Base-by-base conservation (phyloP, 192 early-diverging fungal genomes). In the Gigaspora rosea region DNA sequence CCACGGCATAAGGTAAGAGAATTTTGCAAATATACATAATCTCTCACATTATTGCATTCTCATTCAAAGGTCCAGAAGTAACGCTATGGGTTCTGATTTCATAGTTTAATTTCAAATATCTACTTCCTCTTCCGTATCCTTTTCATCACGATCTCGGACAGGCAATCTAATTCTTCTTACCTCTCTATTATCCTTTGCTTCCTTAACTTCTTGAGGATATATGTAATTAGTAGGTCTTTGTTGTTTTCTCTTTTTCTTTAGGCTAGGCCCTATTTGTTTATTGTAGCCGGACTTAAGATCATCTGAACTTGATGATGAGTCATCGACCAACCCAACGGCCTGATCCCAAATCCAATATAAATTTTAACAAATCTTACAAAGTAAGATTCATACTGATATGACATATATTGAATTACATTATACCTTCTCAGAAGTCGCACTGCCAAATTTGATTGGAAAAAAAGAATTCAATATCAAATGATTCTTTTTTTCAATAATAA, bases 361-460 rank as follows among this genome's bases (percentile, higher is more conserved):
- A 66, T 41, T 20, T 41, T 62, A 32, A 62, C 2, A 32, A 22
- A 22, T 62, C 11, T 62, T 22, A 62, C 6, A 66, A 13, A 66
- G 7, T 2, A 66, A 16, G 27, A 2, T n/a, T 36, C 10, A n/a
- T 46, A 66, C 18, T 5, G 11, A 41, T 11, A 47, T 15, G 5
- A 35, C 18, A 47, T 8, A 16, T 15, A 46, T 41, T 18, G 36
- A 47, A 9, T n/a, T n/a, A n/a, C 6, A 65, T 5, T 64, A 15
- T 69, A 69, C 67, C 67, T 51, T 69, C 49, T 69, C 67, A 15
- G 46, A 69, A 5, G 67, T 69, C 13, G 48, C 67, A 51, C 67
- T 66, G 46, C 10, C 33, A 63, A 15, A 10, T 47, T 41, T n/a
- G 36, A 35, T 36, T 35, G 2, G 46, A 66, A n/a, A n/a, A 47